Base-by-base conservation (phyloP, 192 early-diverging fungal genomes). In the Podila horticola region DNA sequence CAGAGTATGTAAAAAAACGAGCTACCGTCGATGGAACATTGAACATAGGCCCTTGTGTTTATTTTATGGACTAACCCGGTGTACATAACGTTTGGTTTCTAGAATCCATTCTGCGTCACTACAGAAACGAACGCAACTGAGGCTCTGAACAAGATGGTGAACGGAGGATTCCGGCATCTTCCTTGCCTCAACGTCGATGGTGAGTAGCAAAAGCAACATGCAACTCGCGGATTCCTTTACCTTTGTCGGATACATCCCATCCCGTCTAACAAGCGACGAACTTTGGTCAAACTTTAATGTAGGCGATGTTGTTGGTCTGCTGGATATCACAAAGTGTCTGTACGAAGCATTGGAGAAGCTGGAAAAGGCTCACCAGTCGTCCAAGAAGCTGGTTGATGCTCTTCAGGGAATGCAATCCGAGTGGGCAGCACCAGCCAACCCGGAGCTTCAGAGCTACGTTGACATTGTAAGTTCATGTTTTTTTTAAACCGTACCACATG, bases 261-360 rank as follows among this genome's bases (percentile, higher is more conserved):
- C 13, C 30, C 30, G 8, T 66, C 41, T 45, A 15, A 45, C 41
- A 15, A 3, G 4, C 41, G 1, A 45, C 15, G 41, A 45, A 45
- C 41, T 13, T 55, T 67, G 12, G 24, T 26, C 34, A 30, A 36
- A 29, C 13, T 29, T 17, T 66, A 36, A 62, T 29, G 50, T 60
- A 89, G 86, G 93, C 88, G 92, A 95, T 83, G 92, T 95, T 58
- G 89, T 94, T 33, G 94, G 94, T 29, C 65, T 94, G 45, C 83
- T 95, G 41, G 94, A 95, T 83, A 92, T 95, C 38, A 95, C 93
- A 74, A 93, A 93, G 45, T 94, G 93, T 85, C 85, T 95, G 65
- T 92, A 92, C 66, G 93, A 94, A 72, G 93, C 92, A 31, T 83
- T 95, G 60, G 92, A 94, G 38, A 93, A 92, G 66, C 89, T 95